phyloP scores from a whole-genome alignment of 2,329 filamentous ascomycete genomes.

The Fusarium siculi region DNA sequence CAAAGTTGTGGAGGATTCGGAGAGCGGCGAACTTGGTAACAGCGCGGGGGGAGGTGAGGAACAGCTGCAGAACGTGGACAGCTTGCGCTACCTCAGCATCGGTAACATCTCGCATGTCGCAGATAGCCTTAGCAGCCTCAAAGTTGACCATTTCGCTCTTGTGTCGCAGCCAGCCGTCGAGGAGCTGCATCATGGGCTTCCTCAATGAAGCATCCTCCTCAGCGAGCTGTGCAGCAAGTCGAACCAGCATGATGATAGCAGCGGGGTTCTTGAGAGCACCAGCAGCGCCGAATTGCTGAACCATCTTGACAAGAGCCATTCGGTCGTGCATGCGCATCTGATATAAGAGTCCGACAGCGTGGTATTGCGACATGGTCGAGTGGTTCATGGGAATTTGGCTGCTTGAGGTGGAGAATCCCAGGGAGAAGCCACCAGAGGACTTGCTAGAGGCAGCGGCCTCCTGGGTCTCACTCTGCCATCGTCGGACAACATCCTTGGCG shows the following conservation, averaged over 20 bases:
- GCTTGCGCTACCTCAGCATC: slow-evolving; percentile 92
- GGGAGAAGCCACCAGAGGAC: slow-evolving; percentile 87
- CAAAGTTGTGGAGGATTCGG: slow-evolving; percentile 94
- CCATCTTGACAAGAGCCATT: slow-evolving; percentile 99
- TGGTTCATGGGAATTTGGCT: slow-evolving; percentile 83
- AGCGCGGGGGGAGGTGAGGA: slow-evolving; percentile 92
- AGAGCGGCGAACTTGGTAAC: slow-evolving; percentile 98
- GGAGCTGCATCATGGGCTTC: slow-evolving; percentile 95
- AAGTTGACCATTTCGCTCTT: slow-evolving; percentile 99
- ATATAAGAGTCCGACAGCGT: slow-evolving; percentile 95
- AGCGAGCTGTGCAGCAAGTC: slow-evolving; percentile 90
- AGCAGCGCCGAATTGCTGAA: slow-evolving; percentile 95
- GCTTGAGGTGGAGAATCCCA: slow-evolving; percentile 88
- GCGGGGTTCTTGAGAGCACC: slow-evolving; percentile 96
- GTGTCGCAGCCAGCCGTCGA: slow-evolving; percentile 96
- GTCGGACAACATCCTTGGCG: slow-evolving; percentile 91
- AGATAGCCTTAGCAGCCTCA: slow-evolving; percentile 97
- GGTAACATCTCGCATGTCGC: slow-evolving; percentile 91
- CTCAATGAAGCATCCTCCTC: slow-evolving; percentile 90
- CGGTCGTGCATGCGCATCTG: slow-evolving; percentile 98
- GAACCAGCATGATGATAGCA: slow-evolving; percentile 90
- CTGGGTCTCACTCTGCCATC: slow-evolving; percentile 99
- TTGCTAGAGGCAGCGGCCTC: slow-evolving; percentile 93
- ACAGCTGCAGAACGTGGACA: slow-evolving; percentile 94
- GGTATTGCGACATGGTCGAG: slow-evolving; percentile 98